Evolutionary conservation across 345 rosid species (phyloP).

Genomic region (Diplotaxis tenuifolia): DNA sequence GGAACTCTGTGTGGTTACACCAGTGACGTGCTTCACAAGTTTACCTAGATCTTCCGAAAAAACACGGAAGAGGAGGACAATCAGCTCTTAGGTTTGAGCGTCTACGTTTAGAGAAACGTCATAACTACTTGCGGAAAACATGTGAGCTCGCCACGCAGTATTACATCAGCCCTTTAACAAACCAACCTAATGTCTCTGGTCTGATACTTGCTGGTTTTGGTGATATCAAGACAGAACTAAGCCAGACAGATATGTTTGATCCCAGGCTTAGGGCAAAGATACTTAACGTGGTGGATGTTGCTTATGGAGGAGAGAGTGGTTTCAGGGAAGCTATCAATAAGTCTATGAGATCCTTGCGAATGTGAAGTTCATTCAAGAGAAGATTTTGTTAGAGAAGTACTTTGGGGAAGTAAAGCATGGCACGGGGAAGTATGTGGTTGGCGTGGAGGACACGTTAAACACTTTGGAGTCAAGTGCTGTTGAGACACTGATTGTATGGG

Average conservation of each 20-base stretch:
- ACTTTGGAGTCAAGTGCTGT: background rate
- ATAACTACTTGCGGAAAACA: constrained; percentile 42
- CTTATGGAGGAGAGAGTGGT: constrained; percentile 1
- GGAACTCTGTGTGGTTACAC: too few relatives aligned
- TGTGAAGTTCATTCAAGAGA: constrained; percentile 9
- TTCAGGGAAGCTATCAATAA: background rate
- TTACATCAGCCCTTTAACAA: background rate
- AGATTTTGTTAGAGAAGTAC: constrained; percentile 1
- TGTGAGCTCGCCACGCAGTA: constrained; percentile 37
- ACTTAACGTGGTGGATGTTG: constrained; percentile 2
- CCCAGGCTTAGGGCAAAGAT: background rate
- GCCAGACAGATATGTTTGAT: constrained; percentile 8
- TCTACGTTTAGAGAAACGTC: constrained; percentile 35
- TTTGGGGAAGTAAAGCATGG: background rate
- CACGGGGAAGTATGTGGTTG: constrained; percentile 10
- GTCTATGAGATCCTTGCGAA: background rate
- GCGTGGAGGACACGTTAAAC: constrained; percentile 2
- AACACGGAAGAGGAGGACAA: too few relatives aligned
- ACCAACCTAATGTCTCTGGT: too few relatives aligned
- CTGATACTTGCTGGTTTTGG: constrained; percentile 1
- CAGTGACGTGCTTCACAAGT: too few relatives aligned
- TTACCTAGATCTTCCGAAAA: constrained; percentile 43
- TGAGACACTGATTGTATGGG: constrained; percentile 2
- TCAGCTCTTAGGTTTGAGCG: too few relatives aligned
- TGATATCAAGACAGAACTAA: background rate